Conservation (phyloP, 768 basidiomycete species). For the Chalciporus pseudorubinellus region DNA sequence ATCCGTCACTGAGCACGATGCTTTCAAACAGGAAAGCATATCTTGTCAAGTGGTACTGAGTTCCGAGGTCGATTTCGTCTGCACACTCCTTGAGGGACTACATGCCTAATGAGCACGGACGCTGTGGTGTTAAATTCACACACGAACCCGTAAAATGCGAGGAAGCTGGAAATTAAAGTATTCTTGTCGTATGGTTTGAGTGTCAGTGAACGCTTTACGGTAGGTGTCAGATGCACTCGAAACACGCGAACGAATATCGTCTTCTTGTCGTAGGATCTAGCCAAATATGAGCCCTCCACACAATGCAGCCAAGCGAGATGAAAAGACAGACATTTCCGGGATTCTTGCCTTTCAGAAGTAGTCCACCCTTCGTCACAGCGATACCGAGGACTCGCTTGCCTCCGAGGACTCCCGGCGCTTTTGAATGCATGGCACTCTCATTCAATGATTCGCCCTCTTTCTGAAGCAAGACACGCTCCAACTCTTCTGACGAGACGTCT, state of each 20-base stretch:
- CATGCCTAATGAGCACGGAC: constrained; percentile 10
- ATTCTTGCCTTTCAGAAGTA: constrained; percentile 89
- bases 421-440: constrained; percentile 69
- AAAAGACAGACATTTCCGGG: constrained; percentile 66
- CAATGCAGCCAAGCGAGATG: constrained; percentile 5
- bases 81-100: constrained; percentile 91
- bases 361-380: constrained; percentile 86
- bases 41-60: constrained; percentile 93
- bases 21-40: constrained; percentile 95
- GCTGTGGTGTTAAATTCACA: not conserved
- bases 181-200: constrained; percentile 89
- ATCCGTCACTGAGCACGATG: constrained; percentile 84
- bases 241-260: constrained; percentile 86
- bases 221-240: constrained; percentile 85
- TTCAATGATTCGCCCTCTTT: constrained; percentile 94
- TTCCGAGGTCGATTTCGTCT: constrained; percentile 96
- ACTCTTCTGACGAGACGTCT: constrained; percentile 88
- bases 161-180: constrained; percentile 98
- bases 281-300: constrained; percentile 6
- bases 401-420: constrained; percentile 53
- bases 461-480: constrained; percentile 86
- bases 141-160: constrained; percentile 81
- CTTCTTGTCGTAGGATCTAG: constrained; percentile 89
- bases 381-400: constrained; percentile 87
- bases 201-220: constrained; percentile 85